Base-by-base conservation (phyloP, 176 grass and related monocot species). In the Guadua angustifolia region DNA sequence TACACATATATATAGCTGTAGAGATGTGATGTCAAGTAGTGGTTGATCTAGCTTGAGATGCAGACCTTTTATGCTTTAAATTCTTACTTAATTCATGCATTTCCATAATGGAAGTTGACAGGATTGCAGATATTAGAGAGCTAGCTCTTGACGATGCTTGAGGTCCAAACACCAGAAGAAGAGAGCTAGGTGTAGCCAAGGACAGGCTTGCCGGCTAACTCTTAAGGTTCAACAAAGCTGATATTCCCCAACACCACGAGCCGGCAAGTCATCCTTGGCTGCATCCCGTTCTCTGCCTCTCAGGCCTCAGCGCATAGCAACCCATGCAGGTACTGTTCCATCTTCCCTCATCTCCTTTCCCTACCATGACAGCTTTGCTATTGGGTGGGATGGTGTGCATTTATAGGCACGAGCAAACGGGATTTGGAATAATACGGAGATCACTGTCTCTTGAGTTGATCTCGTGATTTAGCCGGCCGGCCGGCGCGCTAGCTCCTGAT, bases 211-310 rank as follows among this genome's bases (percentile, higher is more conserved):
- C 90, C 86, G 74, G 74, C 66, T 60, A 88, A 83, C 42, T 88
- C 15, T 46, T 19, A 61, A 58, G 66, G 70, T 57, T 73, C 26
- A 58, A 16, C 73, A 25, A 60, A 84, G n/a, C 45, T 26, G 66
- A 78, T 15, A 40, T 53, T 9, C 12, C 42, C 17, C 63, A 72
- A 32, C 51, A 57, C 24, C 17, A 69, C 43, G 75, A 82, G 79
- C 73, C 90, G 86, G 90, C 90, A 92, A 79, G 86, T 88, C 83
- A 92, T 92, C 90, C 90, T 92, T 88, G 90, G 90, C 90, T 88
- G 90, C 82, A 88, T 88, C 79, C 90, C 33, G 42, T 57, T 88
- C 90, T 92, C 90, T 78, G 6, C 83, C 78, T 69, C 29, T 29
- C 29, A 29, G 29, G 29, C 29, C 83, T 79, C 74, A 81, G 83